phyloP scores from a whole-genome alignment of 192 early-diverging fungal species.

The Cetraspora pellucida region DNA sequence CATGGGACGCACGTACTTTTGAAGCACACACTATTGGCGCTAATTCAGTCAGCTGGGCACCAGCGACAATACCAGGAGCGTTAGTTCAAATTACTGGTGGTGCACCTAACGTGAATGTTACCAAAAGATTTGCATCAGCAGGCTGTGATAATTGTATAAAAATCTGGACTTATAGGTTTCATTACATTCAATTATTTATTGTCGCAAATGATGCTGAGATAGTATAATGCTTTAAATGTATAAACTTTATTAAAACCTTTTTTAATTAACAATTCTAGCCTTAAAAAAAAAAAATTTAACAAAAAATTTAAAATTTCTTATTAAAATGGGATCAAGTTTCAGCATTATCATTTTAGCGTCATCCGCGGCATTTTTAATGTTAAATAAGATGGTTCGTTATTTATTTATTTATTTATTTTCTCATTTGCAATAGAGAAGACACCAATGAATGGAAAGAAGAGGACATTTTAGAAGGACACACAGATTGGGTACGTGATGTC shows the following conservation, averaged over 20 bases:
- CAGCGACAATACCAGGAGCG: conserved; percentile 77
- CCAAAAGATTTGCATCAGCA: conserved; percentile 86
- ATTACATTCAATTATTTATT: conserved; percentile 26
- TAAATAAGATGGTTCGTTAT: too few species aligned
- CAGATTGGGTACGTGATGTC: conserved; percentile 98
- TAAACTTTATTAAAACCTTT: background rate
- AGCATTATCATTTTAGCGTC: too few species aligned
- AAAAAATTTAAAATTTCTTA: too few species aligned
- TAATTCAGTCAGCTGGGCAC: conserved; percentile 96
- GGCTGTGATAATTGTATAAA: conserved; percentile 97
- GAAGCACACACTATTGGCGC: conserved; percentile 89
- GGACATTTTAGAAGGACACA: conserved; percentile 82
- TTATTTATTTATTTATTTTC: background rate
- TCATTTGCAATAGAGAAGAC: conserved; percentile 60
- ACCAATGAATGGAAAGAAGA: conserved; percentile 80
- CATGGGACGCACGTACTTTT: conserved; percentile 80
- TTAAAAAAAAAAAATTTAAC: too few species aligned
- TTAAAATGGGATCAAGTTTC: too few species aligned
- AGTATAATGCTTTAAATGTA: background rate
- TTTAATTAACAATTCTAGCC: too few species aligned
- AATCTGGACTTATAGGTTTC: conserved; percentile 79
- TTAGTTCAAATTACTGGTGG: conserved; percentile 67
- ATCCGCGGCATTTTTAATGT: too few species aligned
- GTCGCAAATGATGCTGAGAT: too few species aligned
- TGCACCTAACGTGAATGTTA: conserved; percentile 52